Conservation (phyloP, 2,329 filamentous ascomycete genomes). For the Ophiostoma montium region DNA sequence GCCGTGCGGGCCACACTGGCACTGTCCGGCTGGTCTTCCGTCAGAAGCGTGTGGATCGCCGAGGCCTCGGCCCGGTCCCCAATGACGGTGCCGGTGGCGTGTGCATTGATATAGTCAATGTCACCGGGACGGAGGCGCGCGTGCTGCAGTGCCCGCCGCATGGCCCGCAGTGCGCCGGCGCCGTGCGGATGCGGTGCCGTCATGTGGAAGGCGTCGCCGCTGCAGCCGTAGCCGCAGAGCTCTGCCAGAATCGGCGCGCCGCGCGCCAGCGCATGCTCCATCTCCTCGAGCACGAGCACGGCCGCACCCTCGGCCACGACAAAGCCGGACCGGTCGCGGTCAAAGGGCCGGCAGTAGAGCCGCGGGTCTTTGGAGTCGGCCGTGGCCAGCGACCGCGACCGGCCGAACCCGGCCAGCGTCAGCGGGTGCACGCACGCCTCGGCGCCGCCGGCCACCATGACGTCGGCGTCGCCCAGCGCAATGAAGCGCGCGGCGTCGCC, state of each 20-base stretch:
- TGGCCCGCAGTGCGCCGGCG: constrained; percentile 65
- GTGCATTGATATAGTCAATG: constrained; percentile 89
- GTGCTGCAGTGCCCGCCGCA: constrained; percentile 67
- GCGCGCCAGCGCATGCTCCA: constrained; percentile 70
- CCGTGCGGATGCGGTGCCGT: constrained; percentile 79
- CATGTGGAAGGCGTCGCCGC: constrained; percentile 84
- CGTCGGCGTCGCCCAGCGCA: constrained; percentile 75
- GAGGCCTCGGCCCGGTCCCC: constrained; percentile 80
- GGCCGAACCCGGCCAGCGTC: constrained; percentile 79
- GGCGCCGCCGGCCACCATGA: constrained; percentile 91
- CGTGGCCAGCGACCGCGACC: constrained; percentile 60
- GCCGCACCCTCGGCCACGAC: constrained; percentile 89
- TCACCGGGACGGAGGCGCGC: constrained; percentile 52
- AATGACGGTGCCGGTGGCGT: constrained; percentile 76
- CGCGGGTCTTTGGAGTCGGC: constrained; percentile 4
- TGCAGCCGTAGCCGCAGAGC: constrained; percentile 76
- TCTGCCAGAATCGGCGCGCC: constrained; percentile 80
- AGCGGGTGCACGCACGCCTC: constrained; percentile 95
- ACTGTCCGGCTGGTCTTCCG: constrained; percentile 43
- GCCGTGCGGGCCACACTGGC: constrained; percentile 40
- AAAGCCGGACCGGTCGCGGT: constrained; percentile 65
- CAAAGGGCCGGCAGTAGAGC: constrained; percentile 65
- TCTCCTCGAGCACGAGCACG: constrained; percentile 74
- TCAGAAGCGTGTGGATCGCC: constrained; percentile 65
- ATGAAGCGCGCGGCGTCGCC: constrained; percentile 92